A percentile compares a stretch with the other conserved stretches of the same genome.
Evolutionary conservation across 1,284 basidiomycete genomes (phyloP).

Genomic region (Fomitiporia mediterranea): DNA sequence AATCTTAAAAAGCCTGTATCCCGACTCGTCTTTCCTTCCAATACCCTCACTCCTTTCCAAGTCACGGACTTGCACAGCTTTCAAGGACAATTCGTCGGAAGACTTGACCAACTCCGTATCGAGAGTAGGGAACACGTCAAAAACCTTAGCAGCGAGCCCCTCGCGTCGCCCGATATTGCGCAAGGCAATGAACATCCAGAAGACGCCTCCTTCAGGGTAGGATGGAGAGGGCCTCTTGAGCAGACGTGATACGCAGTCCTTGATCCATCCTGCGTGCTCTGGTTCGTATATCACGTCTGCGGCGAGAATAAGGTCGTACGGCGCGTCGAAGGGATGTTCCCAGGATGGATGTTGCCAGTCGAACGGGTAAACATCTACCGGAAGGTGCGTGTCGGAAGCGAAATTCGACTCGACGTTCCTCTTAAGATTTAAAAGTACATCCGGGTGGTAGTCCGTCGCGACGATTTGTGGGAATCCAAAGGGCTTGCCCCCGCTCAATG

Average conservation of each 20-base stretch:
- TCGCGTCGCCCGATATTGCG: slow-evolving; percentile 66
- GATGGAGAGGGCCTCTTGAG: slow-evolving; percentile 34
- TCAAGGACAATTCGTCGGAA: slow-evolving; percentile 30
- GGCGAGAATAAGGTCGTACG: slow-evolving; percentile 54
- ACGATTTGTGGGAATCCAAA: slow-evolving; percentile 36
- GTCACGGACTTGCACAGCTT: slow-evolving; percentile 41
- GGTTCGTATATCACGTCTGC: slow-evolving; percentile 74
- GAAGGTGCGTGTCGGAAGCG: slow-evolving; percentile 21
- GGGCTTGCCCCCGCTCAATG: not conserved
- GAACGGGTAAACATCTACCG: slow-evolving; percentile 44
- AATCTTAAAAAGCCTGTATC: slow-evolving; percentile 65
- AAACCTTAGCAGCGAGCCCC: slow-evolving; percentile 54
- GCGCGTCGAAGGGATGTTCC: slow-evolving; percentile 33
- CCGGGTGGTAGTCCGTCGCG: slow-evolving; percentile 80
- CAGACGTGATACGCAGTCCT: slow-evolving; percentile 47
- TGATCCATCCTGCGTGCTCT: slow-evolving; percentile 63
- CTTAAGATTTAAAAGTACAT: slow-evolving; percentile 69
- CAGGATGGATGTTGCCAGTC: slow-evolving; percentile 64
- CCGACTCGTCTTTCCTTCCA: slow-evolving; percentile 64
- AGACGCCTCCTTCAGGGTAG: slow-evolving; percentile 38
- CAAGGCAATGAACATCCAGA: slow-evolving; percentile 70
- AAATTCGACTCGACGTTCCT: slow-evolving; percentile 64
- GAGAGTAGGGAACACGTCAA: slow-evolving; percentile 45
- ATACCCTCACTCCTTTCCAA: slow-evolving; percentile 45
- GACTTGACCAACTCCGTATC: not conserved